Evolutionary conservation across 2,329 filamentous ascomycete species (phyloP).

Genomic region (Pseudomassariella vexata): DNA sequence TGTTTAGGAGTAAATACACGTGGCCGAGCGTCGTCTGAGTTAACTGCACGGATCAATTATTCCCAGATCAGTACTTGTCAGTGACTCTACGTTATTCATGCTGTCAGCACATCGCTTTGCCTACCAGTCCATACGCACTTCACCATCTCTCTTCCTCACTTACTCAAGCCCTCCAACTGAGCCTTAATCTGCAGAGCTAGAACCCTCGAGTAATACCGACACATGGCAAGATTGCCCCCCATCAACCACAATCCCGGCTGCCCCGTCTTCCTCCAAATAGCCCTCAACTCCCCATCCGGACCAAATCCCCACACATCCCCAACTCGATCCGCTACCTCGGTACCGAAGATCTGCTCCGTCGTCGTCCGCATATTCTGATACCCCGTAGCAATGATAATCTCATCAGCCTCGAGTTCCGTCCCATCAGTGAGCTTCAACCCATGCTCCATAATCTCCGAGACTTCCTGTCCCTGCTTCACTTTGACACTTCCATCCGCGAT

Average conservation of each 20-base stretch:
- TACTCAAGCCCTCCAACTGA: conserved; percentile 23
- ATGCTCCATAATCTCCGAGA: conserved; percentile 27
- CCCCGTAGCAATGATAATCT: conserved; percentile 42
- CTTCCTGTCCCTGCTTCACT: conserved; percentile 43
- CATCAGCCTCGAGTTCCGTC: conserved; percentile 39
- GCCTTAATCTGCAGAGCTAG: conserved; percentile 49
- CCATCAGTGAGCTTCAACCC: conserved; percentile 37
- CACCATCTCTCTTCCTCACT: no score
- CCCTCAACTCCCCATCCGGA: conserved; percentile 47
- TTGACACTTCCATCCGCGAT: conserved; percentile 45
- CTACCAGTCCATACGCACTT: no score
- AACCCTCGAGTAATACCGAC: conserved; percentile 52
- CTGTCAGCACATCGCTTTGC: no score
- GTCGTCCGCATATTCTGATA: conserved; percentile 50
- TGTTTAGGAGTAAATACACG: no score
- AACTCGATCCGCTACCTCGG: conserved; percentile 41
- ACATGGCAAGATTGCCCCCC: conserved; percentile 58
- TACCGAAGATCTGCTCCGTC: conserved; percentile 42
- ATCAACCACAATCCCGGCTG: conserved; percentile 63
- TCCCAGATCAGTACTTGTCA: no score
- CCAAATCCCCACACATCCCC: conserved; percentile 45
- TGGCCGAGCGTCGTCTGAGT: no score
- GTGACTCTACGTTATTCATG: no score
- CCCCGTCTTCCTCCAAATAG: conserved; percentile 53
- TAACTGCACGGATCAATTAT: no score